Evolutionary conservation across 2,329 filamentous ascomycete species (phyloP), one percentile per base, ranked within the genome.

Genomic region (Fusarium concolor): DNA sequence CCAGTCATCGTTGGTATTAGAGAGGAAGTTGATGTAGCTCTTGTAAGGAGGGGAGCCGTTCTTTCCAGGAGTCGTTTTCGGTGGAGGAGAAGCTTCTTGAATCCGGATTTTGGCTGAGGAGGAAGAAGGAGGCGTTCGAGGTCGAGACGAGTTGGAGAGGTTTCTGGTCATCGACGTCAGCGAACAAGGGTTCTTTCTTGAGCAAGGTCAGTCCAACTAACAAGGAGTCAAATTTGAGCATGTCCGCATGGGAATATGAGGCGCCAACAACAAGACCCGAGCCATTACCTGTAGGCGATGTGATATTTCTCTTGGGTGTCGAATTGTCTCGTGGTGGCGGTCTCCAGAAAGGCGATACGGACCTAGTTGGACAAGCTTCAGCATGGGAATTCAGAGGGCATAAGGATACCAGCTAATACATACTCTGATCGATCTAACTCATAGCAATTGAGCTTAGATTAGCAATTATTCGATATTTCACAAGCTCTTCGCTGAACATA

Each of bases 221-320:
- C 93, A 95, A 74, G 28, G 89, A 88, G 75, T 93, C 92, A 75
- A 95, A 91, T 79, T 95, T 97, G 73, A 97, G 85, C 76, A 97
- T 93, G 81, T 98, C 94, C 28, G 95, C 93, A 80, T 99, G 96
- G 15, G 96, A 98, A 78, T 99, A 99, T 44, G 94, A 91, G 57
- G 96, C 96, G 71, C 96, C 96, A 62, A 98, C 92, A 35, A 99
- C 92, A 65, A 95, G 87, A 74, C 84, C 88, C 50, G 89, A 82
- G 72, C 92, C 90, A 76, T 87, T 85, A 51, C 82, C 77, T 31
- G 69, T 68, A 41, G 78, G 74, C 22, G 76, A 73, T 49, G 77
- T 78, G 22, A 75, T 73, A 71, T 83, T 80, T 74, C 84, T 86
- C 77, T 86, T 89, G 35, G 84, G 79, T 18, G 82, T 81, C 58